phyloP scores from a whole-genome alignment of 1,284 basidiomycete species.

The Austropuccinia psidii region DNA sequence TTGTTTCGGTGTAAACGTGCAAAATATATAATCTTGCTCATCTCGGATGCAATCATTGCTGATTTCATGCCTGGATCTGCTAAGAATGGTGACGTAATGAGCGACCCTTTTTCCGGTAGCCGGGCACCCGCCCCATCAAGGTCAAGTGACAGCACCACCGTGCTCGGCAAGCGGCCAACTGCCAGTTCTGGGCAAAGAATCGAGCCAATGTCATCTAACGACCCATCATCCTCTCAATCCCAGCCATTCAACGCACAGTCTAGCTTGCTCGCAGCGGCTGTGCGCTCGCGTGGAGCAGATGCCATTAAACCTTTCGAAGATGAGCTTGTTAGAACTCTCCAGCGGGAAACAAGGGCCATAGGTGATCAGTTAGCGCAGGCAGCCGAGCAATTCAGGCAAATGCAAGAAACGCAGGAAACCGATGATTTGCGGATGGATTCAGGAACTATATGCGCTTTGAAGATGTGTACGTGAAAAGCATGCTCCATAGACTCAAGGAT shows the following conservation, averaged over 20 bases:
- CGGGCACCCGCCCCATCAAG: too few species aligned
- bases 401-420: background rate
- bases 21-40: too few species aligned
- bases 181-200: too few species aligned
- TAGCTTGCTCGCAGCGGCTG: conserved; percentile 2
- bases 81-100: too few species aligned
- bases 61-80: too few species aligned
- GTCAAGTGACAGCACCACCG: too few species aligned
- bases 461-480: conserved; percentile 15
- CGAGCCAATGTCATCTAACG: conserved; percentile 14
- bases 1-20: too few species aligned
- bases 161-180: too few species aligned
- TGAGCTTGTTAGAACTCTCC: conserved; percentile 5
- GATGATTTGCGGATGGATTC: conserved; percentile 11
- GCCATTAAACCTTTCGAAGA: conserved; percentile 30
- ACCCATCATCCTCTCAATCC: background rate
- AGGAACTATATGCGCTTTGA: conserved; percentile 21
- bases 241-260: conserved; percentile 6
- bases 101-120: too few species aligned
- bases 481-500: background rate
- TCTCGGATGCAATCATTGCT: too few species aligned
- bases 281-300: conserved; percentile 12
- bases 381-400: conserved; percentile 22
- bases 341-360: conserved; percentile 17
- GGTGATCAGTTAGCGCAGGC: conserved; percentile 15